Percentiles rank a stretch among this genome's conserved stretches.
phyloP scores from a whole-genome alignment of 2,329 filamentous ascomycete genomes.

The Dactylellina cionopaga region DNA sequence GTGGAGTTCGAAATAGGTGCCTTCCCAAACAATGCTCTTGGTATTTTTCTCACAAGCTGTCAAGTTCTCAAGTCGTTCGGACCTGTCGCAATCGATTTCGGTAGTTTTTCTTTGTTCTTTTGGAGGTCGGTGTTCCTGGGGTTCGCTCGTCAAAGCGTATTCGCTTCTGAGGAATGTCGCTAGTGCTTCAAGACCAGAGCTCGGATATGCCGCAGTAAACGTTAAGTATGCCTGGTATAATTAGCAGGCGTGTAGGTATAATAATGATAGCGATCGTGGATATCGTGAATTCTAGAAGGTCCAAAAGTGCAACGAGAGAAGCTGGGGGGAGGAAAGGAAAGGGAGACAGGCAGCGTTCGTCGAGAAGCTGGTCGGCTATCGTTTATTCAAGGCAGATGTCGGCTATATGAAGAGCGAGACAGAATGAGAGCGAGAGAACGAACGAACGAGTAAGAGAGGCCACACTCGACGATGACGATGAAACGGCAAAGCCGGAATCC shows the following conservation, averaged over 20 bases:
- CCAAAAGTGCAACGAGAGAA: not conserved
- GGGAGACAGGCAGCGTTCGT: too few species aligned
- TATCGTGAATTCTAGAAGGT: not conserved
- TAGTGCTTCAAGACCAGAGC: slow-evolving; percentile 44
- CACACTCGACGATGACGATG: not conserved
- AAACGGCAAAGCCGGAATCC: slow-evolving; percentile 15
- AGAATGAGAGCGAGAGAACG: not conserved
- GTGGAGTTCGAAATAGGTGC: not conserved
- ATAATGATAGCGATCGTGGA: slow-evolving; percentile 1
- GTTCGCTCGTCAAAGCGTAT: not conserved
- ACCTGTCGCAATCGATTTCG: not conserved
- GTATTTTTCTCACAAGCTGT: not conserved
- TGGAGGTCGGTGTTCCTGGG: not conserved
- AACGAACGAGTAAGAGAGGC: slow-evolving; percentile 1
- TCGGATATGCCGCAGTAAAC: slow-evolving; percentile 36
- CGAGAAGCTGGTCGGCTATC: not conserved
- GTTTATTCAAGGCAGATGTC: slow-evolving; percentile 31
- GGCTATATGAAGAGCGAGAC: slow-evolving; percentile 13
- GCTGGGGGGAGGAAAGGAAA: not conserved
- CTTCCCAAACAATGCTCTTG: not conserved
- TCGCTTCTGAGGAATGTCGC: slow-evolving; percentile 46
- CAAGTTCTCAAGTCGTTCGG: not conserved
- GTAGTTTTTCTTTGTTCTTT: too few species aligned
- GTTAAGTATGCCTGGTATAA: too few species aligned
- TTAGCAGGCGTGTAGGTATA: too few species aligned